These are phyloP conservation scores for Thozetella sp. DNA, from an alignment of 495 filamentous ascomycete genomes.

Conservation along the genomic window DNA sequence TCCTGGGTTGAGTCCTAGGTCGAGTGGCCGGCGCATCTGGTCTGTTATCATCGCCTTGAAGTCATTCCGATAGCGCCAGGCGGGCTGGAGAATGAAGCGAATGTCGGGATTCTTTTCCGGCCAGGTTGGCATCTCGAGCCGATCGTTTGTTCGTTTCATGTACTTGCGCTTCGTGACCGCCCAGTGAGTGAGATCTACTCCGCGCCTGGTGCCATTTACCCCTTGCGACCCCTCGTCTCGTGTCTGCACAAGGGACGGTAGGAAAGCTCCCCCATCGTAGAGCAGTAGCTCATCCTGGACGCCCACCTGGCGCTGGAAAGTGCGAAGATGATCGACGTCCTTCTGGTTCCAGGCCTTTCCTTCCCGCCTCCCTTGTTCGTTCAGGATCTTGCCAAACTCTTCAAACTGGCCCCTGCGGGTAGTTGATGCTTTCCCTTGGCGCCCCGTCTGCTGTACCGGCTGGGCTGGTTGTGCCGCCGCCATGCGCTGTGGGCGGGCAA, in stretches of 20 bases:
- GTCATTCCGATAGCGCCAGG: not conserved
- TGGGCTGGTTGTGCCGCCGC: not conserved
- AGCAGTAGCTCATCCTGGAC: conserved; percentile 2
- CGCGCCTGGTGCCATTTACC: not conserved
- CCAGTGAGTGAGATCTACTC: conserved; percentile 2
- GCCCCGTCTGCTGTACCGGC: not conserved
- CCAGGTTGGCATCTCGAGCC: not conserved
- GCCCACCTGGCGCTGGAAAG: not conserved
- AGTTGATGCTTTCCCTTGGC: not conserved
- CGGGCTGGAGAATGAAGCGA: not conserved
- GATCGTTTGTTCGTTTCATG: not conserved
- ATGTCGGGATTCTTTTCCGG: not conserved
- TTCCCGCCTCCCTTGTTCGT: not conserved
- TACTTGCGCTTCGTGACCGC: not conserved
- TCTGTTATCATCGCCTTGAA: not conserved
- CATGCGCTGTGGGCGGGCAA: not conserved
- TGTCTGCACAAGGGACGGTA: not conserved
- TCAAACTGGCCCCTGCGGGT: not conserved
- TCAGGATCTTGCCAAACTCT: not conserved
- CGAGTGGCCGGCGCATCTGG: not conserved
- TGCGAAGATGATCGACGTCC: conserved; percentile 7
- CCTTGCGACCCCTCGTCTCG: not conserved
- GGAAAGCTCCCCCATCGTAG: conserved; percentile 16
- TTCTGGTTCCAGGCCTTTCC: conserved; percentile 5
- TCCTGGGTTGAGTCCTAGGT: conserved; percentile 5